Conservation (phyloP, 2,329 filamentous ascomycete genomes). For the Fonsecaea pugnacius region DNA sequence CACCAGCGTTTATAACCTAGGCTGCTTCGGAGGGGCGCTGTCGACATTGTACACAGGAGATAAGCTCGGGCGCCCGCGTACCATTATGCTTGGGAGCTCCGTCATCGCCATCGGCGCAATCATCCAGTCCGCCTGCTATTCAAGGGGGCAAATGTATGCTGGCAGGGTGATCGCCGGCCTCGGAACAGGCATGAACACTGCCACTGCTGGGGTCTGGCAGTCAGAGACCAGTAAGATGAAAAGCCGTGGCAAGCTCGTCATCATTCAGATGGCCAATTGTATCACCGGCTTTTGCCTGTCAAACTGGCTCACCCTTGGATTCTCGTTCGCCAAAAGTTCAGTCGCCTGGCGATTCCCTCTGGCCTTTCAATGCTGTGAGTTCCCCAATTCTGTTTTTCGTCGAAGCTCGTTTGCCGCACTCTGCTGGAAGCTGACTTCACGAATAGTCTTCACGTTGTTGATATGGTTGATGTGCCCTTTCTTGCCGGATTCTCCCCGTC, state of each 20-base stretch:
- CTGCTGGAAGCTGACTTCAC: background rate
- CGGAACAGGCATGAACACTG: slow-evolving; percentile 41
- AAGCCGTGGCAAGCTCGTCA: slow-evolving; percentile 57
- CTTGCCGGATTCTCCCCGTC: slow-evolving; percentile 59
- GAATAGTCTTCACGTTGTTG: slow-evolving; percentile 54
- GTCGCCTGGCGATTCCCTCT: slow-evolving; percentile 63
- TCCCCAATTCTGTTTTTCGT: background rate
- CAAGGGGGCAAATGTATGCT: slow-evolving; percentile 49
- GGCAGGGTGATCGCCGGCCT: slow-evolving; percentile 54
- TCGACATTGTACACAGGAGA: slow-evolving; percentile 58
- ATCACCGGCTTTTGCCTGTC: slow-evolving; percentile 55
- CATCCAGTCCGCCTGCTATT: slow-evolving; percentile 49
- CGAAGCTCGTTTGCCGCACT: background rate
- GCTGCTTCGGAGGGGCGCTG: slow-evolving; percentile 56
- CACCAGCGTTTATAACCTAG: slow-evolving; percentile 48
- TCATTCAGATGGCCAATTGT: slow-evolving; percentile 57
- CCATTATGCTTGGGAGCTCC: slow-evolving; percentile 46
- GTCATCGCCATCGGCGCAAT: slow-evolving; percentile 53
- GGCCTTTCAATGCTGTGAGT: slow-evolving; percentile 57
- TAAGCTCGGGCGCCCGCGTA: slow-evolving; percentile 50
- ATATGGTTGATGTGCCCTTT: slow-evolving; percentile 48
- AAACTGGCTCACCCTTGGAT: slow-evolving; percentile 58
- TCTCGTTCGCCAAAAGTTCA: slow-evolving; percentile 56
- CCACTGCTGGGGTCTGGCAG: slow-evolving; percentile 49
- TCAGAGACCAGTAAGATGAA: slow-evolving; percentile 56